These are phyloP conservation scores for Coemansia sp. DNA, from an alignment of 192 early-diverging fungal genomes.

Conservation along the genomic window DNA sequence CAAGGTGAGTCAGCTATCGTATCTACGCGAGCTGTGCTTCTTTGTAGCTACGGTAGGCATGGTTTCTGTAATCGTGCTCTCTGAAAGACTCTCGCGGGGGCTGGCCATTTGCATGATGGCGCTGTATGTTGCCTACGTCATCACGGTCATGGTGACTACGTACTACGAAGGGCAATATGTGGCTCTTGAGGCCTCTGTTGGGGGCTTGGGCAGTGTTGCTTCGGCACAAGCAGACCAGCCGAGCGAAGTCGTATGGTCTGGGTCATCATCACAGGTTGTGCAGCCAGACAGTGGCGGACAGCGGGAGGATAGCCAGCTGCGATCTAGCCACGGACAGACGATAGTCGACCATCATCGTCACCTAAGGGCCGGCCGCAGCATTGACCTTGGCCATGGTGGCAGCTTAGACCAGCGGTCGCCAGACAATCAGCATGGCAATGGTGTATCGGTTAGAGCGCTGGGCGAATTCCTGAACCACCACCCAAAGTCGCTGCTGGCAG, in stretches of 20 bases:
- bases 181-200: conserved; percentile 6
- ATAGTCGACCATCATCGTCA: neutral
- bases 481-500: conserved; percentile 48
- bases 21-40: conserved; percentile 78
- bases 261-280: neutral
- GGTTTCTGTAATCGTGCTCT: conserved; percentile 31
- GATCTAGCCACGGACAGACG: neutral
- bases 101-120: conserved; percentile 45
- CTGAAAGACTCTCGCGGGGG: conserved; percentile 24
- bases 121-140: conserved; percentile 45
- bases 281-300: neutral
- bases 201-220: neutral
- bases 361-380: neutral
- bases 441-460: conserved; percentile 22
- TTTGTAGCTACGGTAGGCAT: conserved; percentile 55
- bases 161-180: conserved; percentile 38
- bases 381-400: neutral
- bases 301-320: neutral
- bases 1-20: conserved; percentile 63
- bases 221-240: neutral
- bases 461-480: conserved; percentile 40
- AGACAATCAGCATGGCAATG: conserved; percentile 5
- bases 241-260: neutral
- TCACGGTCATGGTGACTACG: conserved; percentile 46
- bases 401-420: conserved; percentile 17